These are phyloP conservation scores for Euphorbia corollata DNA, from an alignment of 441 rosid genomes.

Conservation along the genomic window DNA sequence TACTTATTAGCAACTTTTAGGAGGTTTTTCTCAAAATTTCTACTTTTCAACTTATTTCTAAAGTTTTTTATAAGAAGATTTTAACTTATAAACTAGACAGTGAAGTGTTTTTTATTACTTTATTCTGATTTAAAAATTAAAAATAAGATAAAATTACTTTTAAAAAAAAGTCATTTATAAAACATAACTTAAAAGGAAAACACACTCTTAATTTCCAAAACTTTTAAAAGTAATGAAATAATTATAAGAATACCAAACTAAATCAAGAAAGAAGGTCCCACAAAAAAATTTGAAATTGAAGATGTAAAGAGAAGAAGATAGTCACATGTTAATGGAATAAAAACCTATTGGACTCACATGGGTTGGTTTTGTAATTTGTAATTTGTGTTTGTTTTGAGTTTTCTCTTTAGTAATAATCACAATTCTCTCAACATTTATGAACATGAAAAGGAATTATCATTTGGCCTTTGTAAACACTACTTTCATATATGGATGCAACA, in stretches of 20 bases:
- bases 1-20: no score
- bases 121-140: no score
- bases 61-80: no score
- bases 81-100: no score
- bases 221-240: background rate
- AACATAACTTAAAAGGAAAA: no score
- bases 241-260: background rate
- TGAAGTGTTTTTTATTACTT: no score
- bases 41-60: no score
- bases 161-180: no score
- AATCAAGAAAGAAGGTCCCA: background rate
- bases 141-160: no score
- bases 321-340: slow-evolving; percentile 29
- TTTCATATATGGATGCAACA: slow-evolving; percentile 21
- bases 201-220: background rate
- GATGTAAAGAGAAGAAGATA: slow-evolving; percentile 14
- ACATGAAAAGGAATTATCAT: slow-evolving; percentile 15
- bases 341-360: slow-evolving; percentile 27
- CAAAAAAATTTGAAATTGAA: slow-evolving; percentile 5
- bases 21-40: no score
- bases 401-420: background rate
- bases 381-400: background rate
- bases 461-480: slow-evolving; percentile 13
- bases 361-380: background rate
- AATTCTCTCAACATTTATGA: background rate